Evolutionary conservation across 805 yeast species (phyloP), one percentile per base, ranked within the genome.

Genomic region (Zygosaccharomyces rouxii): DNA sequence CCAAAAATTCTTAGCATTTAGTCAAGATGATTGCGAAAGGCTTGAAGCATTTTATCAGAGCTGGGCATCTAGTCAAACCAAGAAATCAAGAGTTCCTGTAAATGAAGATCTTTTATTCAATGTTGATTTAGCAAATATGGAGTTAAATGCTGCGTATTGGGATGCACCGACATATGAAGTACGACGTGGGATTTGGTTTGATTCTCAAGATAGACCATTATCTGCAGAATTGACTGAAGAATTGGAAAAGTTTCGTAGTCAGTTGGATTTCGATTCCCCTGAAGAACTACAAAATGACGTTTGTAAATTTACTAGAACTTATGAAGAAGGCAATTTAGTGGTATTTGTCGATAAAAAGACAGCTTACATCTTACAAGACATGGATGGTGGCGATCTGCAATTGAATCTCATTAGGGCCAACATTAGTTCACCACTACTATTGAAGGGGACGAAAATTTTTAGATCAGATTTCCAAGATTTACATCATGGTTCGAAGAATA

Each of bases 171-270:
- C 72, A 0, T 92, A 82, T 61, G 89, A 86, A 51, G 84, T 92
- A 1, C 72, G 96, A 40, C 70, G 97, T 47, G 96, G 96, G 1
- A 64, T 81, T 1, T 92, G 98, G 98, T 89, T 88, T 62, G 68
- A 73, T 31, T 62, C 76, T 7, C 78, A 78, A 44, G 79, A 80
- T 0, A 58, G 59, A 4, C 95, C 95, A 0, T 66, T 88, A 23
- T 59, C 72, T 7, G 70, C 71, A 1, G 65, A 68, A 1, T 49
- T 82, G 4, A 72, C 94, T 0, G 68, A 71, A 0, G 80, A 77
- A 48, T 58, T 90, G 18, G 97, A 90, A 63, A 58, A 58, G 4
- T 78, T 78, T 0, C 86, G 77, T 60, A 52, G 60, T 14, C 57
- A 60, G 10, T 59, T 74, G 37, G 68, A 71, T 48, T 75, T 79